Conservation (phyloP, 1,284 basidiomycete species). For the Prillingera fragicola region DNA sequence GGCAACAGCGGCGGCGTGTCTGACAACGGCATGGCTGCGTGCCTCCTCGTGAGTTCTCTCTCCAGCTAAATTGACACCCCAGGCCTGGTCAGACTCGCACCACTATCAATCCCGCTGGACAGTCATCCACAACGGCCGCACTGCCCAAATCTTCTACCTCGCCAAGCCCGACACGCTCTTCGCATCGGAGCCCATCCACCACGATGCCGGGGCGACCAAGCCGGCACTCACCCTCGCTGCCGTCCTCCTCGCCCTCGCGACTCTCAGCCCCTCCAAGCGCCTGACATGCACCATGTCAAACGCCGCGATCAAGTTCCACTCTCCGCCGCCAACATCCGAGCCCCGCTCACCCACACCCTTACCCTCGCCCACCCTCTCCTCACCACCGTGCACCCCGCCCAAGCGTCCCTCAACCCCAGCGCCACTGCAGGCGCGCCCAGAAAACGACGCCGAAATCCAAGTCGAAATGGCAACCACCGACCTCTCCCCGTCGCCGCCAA, state of each 20-base stretch:
- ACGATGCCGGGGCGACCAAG: slow-evolving; percentile 1
- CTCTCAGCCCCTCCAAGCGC: slow-evolving; percentile 1
- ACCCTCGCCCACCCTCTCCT: no score
- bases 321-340: no score
- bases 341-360: no score
- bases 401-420: no score
- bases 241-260: slow-evolving; percentile 4
- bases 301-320: not conserved
- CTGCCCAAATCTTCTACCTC: slow-evolving; percentile 9
- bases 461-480: no score
- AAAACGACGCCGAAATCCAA: no score
- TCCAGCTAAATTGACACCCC: not conserved
- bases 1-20: not conserved
- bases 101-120: slow-evolving; percentile 11
- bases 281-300: slow-evolving; percentile 7
- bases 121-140: slow-evolving; percentile 8
- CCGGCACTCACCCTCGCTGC: slow-evolving; percentile 3
- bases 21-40: not conserved
- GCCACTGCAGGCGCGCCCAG: no score
- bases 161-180: slow-evolving; percentile 10
- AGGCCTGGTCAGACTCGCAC: slow-evolving; percentile 11
- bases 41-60: slow-evolving; percentile 3
- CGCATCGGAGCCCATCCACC: slow-evolving; percentile 1
- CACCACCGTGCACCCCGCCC: no score
- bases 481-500: no score